Conservation (phyloP, 768 basidiomycete species). For the Lactarius akahatsu region DNA sequence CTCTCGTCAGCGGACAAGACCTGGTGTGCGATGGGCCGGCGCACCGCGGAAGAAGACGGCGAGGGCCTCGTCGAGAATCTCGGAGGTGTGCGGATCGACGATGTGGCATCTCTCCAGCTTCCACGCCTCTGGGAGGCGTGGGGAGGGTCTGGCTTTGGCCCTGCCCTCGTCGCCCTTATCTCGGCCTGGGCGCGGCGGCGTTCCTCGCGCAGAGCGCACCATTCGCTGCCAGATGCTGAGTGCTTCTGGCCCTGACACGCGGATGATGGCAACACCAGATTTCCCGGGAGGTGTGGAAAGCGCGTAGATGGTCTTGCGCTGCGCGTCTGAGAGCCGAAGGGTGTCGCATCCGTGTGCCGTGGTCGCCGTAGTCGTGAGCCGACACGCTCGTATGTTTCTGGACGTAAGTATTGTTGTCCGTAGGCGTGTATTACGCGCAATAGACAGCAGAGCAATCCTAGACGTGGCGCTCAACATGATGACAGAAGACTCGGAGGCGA, state of each 20-base stretch:
- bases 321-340: conserved; percentile 46
- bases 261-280: conserved; percentile 77
- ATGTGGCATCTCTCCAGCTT: conserved; percentile 69
- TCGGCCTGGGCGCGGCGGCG: neutral
- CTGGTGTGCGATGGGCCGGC: conserved; percentile 22
- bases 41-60: conserved; percentile 80
- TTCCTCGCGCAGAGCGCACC: conserved; percentile 41
- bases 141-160: neutral
- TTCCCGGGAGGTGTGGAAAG: conserved; percentile 85
- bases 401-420: neutral
- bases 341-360: neutral
- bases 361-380: neutral
- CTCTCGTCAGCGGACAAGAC: conserved; percentile 2
- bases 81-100: conserved; percentile 57
- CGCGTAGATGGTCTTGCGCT: conserved; percentile 80
- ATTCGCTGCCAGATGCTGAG: conserved; percentile 59
- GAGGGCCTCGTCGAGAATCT: conserved; percentile 75
- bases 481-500: neutral
- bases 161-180: conserved; percentile 22
- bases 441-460: neutral
- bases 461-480: conserved; percentile 9
- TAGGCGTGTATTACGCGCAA: neutral
- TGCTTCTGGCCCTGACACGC: conserved; percentile 79
- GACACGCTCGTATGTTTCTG: neutral
- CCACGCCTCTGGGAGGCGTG: conserved; percentile 52